phyloP scores from a whole-genome alignment of 2,329 filamentous ascomycete genomes.

The Zymoseptoria passerinii region DNA sequence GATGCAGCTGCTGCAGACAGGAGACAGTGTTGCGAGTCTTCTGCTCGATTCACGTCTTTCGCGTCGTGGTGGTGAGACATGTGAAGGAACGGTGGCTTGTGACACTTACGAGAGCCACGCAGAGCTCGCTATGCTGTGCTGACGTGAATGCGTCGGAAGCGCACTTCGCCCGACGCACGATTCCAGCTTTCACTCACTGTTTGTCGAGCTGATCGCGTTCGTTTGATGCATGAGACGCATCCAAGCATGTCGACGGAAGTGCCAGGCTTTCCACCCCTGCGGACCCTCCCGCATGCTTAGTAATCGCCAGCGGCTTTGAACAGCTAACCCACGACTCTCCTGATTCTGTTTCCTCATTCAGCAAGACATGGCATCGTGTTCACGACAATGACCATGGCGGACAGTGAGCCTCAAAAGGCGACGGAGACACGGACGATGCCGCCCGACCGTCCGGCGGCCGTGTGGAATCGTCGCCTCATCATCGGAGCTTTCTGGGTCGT shows the following conservation, averaged over 20 bases:
- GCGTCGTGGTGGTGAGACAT: background rate
- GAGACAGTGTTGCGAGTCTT: background rate
- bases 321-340: background rate
- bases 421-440: constrained; percentile 36
- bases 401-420: background rate
- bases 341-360: constrained; percentile 2
- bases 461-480: constrained; percentile 62
- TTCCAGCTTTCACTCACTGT: background rate
- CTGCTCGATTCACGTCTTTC: background rate
- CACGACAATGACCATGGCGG: constrained; percentile 3
- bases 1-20: background rate
- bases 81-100: background rate
- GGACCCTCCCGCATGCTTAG: background rate
- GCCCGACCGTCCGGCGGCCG: constrained; percentile 63
- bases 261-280: background rate
- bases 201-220: background rate
- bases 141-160: background rate
- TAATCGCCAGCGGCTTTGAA: background rate
- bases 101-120: background rate
- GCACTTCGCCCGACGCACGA: no score
- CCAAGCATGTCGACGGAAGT: background rate
- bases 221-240: background rate
- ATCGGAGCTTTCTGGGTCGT: constrained; percentile 87
- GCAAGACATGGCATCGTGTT: background rate
- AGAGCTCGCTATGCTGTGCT: background rate